Evolutionary conservation across 495 filamentous ascomycete genomes (phyloP), one percentile per base, ranked within the genome.

Genomic region (Penicillium goetzii): DNA sequence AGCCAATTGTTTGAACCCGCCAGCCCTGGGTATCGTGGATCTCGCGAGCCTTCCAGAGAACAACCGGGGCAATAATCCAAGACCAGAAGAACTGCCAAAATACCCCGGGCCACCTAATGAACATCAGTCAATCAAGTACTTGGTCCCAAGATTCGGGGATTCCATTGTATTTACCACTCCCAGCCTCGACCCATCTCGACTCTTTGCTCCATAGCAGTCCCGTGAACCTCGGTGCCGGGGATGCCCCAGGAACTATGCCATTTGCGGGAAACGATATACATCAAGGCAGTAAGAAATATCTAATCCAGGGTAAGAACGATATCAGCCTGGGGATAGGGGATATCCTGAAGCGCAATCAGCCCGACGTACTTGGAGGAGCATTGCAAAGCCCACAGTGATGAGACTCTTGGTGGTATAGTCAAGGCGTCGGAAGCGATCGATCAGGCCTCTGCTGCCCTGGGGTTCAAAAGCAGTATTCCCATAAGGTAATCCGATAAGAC

Each of bases 21-120:
- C 88, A 91, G 59, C 85, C 83, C 57, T 90, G 84, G 3, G 88
- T 87, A 66, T 91, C 88, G 49, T 75, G 80, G 60, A 90, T 89
- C 30, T 75, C 63, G 26, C 80, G 75, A 32, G 80, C 73, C 49
- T 77, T 77, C 72, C 74, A 82, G 1, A 83, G 68, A 49, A 81
- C 62, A 51, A 78, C 68, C 0, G 78, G 80, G 49, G 84, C 83
- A 57, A 85, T 77, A 40, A 88, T 71, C 76, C 83, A 89, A 23
- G 86, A 78, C 87, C 88, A 90, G 57, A 86, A 66, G 28, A 86
- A 79, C 68, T 88, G 86, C 82, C 84, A 86, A 17, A 85, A 61
- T 7, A 88, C 81, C 4, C 85, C 83, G 9, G 87, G 86, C 77
- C 85, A 78, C 79, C 79, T 81, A 17, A 40, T 26, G 47, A 19